A percentile compares a stretch with the other conserved stretches of the same genome.
Evolutionary conservation across 768 basidiomycete genomes (phyloP).

Genomic region (Lactarius deliciosus): DNA sequence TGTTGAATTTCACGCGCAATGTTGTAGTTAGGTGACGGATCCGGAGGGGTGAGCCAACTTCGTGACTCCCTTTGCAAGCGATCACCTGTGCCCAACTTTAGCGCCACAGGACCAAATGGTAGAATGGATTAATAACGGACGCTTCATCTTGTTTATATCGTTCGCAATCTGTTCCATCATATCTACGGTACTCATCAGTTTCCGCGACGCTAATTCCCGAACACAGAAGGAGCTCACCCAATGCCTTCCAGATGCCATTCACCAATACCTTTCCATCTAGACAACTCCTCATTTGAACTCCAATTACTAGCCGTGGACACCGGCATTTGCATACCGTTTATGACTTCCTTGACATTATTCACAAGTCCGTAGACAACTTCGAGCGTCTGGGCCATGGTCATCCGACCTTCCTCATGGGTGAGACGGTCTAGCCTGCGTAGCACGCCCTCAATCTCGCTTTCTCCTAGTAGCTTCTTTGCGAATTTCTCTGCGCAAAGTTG

Average conservation of each 20-base stretch:
- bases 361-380: slow-evolving; percentile 6
- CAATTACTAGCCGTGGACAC: too few species aligned
- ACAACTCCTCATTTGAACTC: too few species aligned
- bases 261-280: background rate
- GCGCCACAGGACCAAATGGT: background rate
- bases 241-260: background rate
- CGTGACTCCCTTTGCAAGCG: background rate
- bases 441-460: background rate
- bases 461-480: slow-evolving; percentile 2
- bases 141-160: background rate
- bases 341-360: background rate
- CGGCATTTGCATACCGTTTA: background rate
- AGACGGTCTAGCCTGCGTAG: slow-evolving; percentile 2
- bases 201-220: background rate
- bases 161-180: background rate
- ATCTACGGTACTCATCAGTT: background rate
- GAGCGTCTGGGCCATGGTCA: background rate
- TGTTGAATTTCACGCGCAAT: background rate
- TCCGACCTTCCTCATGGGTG: slow-evolving; percentile 4
- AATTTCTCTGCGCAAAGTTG: background rate
- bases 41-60: slow-evolving; percentile 14
- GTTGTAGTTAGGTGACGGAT: slow-evolving; percentile 7
- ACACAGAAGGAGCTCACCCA: background rate
- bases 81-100: slow-evolving; percentile 1
- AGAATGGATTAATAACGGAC: background rate